Conservation (phyloP, 192 early-diverging fungal species). For the Rhizoclosmatium globosum region DNA sequence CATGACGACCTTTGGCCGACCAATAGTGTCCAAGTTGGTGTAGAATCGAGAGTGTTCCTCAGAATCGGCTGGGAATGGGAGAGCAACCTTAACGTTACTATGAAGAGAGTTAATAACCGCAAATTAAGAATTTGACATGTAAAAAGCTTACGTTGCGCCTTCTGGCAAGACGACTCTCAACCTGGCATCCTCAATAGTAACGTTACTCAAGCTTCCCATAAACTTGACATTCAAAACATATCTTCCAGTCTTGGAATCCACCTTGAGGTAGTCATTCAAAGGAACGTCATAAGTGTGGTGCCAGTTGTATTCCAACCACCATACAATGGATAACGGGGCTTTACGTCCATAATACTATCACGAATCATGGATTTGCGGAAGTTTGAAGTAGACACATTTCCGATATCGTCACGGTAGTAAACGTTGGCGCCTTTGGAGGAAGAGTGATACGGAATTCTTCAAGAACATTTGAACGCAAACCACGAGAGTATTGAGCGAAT, state of each 20-base stretch:
- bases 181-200: conserved; percentile 69
- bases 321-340: conserved; percentile 91
- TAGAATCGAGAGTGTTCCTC: conserved; percentile 60
- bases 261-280: conserved; percentile 68
- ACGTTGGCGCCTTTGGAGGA: conserved; percentile 73
- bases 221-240: conserved; percentile 78
- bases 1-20: conserved; percentile 77
- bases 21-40: conserved; percentile 91
- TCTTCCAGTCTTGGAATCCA: conserved; percentile 46
- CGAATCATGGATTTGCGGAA: conserved; percentile 42
- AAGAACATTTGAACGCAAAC: conserved; percentile 60
- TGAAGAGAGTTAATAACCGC: conserved; percentile 6
- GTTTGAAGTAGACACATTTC: conserved; percentile 95
- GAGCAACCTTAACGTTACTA: conserved; percentile 72
- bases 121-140: not conserved
- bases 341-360: conserved; percentile 73
- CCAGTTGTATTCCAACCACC: conserved; percentile 99
- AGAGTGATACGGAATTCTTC: conserved; percentile 64
- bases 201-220: conserved; percentile 67
- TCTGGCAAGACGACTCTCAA: conserved; percentile 89
- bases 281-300: conserved; percentile 90
- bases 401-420: conserved; percentile 91
- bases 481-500: conserved; percentile 46
- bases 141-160: conserved; percentile 73
- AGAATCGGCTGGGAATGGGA: conserved; percentile 70